Conservation (phyloP, 768 basidiomycete species). For the Sporobolomyces roseus region DNA sequence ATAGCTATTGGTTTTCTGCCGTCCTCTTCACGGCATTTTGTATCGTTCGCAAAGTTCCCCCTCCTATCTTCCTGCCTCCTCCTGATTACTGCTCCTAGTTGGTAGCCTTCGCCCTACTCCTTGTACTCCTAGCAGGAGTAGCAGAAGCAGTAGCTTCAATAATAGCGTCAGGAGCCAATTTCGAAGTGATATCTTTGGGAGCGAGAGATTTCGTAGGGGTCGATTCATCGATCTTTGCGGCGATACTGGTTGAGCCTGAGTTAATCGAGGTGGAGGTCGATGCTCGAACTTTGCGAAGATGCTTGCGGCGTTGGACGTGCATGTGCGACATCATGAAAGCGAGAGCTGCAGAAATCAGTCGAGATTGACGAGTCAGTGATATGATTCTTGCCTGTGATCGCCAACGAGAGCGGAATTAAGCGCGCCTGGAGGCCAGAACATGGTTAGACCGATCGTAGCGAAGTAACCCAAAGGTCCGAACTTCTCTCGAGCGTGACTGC, state of each 20-base stretch:
- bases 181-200: constrained; percentile 1
- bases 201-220: background rate
- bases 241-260: background rate
- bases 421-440: constrained; percentile 85
- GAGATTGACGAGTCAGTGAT: constrained; percentile 48
- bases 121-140: constrained; percentile 34
- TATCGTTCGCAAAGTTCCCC: too few species aligned
- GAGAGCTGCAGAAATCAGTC: constrained; percentile 32
- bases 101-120: constrained; percentile 21
- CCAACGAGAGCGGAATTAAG: constrained; percentile 54
- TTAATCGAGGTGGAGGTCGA: background rate
- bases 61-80: too few species aligned
- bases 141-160: background rate
- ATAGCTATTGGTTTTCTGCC: too few species aligned
- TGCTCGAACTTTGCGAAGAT: constrained; percentile 47
- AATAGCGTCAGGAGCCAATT: background rate
- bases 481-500: constrained; percentile 31
- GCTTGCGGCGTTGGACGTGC: constrained; percentile 58
- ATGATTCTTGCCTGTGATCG: background rate
- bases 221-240: background rate
- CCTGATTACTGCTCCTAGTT: too few species aligned
- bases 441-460: constrained; percentile 56
- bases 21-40: too few species aligned
- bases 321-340: constrained; percentile 54
- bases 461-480: constrained; percentile 40